Percentiles rank a stretch among this genome's conserved stretches.
These are phyloP conservation scores for Argentina anserina DNA, from an alignment of 306 rosid genomes.

Conservation along the genomic window DNA sequence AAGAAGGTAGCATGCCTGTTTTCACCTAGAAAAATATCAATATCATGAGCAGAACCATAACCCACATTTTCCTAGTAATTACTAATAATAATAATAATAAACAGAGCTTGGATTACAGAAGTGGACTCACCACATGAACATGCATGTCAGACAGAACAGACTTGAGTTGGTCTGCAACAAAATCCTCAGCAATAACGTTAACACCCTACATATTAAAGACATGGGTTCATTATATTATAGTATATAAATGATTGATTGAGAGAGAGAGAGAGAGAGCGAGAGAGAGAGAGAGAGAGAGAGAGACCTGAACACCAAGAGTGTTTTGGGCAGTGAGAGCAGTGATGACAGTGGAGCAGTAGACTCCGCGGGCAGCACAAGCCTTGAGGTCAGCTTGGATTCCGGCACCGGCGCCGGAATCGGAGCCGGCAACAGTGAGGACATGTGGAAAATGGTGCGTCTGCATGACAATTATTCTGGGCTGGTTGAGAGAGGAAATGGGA, in stretches of 20 bases:
- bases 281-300: conserved; percentile 17
- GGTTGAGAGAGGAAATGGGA: not conserved
- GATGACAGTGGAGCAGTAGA: conserved; percentile 86
- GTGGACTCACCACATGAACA: conserved; percentile 76
- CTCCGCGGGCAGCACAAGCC: conserved; percentile 77
- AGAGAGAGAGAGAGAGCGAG: conserved; percentile 10
- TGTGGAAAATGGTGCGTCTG: conserved; percentile 59
- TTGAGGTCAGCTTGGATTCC: conserved; percentile 95
- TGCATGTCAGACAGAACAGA: conserved; percentile 91
- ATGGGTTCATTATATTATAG: no score
- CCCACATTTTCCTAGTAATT: no score
- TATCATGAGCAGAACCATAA: conserved; percentile 26
- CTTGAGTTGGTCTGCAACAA: conserved; percentile 68
- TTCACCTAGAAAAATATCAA: conserved; percentile 53
- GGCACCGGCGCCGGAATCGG: conserved; percentile 91
- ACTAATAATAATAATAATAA: no score
- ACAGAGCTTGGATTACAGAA: no score
- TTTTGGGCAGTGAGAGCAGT: conserved; percentile 95
- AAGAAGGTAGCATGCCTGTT: conserved; percentile 90
- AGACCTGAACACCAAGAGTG: conserved; percentile 90
- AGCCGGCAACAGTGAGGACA: conserved; percentile 78
- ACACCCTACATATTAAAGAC: conserved; percentile 50
- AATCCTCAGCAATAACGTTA: conserved; percentile 51
- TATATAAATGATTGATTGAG: not conserved
- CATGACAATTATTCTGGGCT: not conserved